These are phyloP conservation scores for Abrus precatorius DNA, from an alignment of 306 rosid genomes.

Conservation along the genomic window DNA sequence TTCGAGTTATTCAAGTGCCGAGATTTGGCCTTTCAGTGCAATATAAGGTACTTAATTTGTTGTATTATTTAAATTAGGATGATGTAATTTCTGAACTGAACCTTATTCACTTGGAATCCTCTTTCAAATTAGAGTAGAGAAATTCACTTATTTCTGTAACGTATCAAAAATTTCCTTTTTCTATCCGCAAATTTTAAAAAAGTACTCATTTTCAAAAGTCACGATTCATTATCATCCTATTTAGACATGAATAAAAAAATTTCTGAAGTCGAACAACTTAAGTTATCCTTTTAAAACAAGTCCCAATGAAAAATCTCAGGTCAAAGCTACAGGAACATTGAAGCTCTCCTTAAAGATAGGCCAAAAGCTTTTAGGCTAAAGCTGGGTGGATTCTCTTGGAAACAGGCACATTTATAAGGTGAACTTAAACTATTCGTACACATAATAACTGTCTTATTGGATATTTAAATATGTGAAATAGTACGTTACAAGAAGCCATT, in stretches of 20 bases:
- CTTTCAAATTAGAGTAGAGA: not conserved
- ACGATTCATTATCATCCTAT: not conserved
- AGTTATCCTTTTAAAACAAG: constrained; percentile 5
- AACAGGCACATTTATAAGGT: constrained; percentile 6
- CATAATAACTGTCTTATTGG: not conserved
- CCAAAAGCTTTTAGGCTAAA: not conserved
- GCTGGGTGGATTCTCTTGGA: not conserved
- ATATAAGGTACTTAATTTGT: not conserved
- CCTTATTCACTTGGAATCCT: not conserved
- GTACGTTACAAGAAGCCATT: not conserved
- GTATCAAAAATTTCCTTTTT: not conserved
- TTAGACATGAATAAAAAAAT: not conserved
- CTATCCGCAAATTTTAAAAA: not conserved
- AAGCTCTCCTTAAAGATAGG: constrained; percentile 8
- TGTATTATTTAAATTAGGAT: not conserved
- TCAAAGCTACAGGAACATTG: not conserved
- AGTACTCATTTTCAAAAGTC: not conserved
- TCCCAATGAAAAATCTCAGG: not conserved
- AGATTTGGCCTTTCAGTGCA: not conserved
- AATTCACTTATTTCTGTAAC: not conserved
- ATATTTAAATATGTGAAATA: constrained; percentile 16
- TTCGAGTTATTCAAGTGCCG: not conserved
- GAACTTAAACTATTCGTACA: not conserved
- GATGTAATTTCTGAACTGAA: not conserved
- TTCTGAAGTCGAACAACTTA: not conserved